Conservation (phyloP, 2,329 filamentous ascomycete genomes). For the Epichloe coenophiala region DNA sequence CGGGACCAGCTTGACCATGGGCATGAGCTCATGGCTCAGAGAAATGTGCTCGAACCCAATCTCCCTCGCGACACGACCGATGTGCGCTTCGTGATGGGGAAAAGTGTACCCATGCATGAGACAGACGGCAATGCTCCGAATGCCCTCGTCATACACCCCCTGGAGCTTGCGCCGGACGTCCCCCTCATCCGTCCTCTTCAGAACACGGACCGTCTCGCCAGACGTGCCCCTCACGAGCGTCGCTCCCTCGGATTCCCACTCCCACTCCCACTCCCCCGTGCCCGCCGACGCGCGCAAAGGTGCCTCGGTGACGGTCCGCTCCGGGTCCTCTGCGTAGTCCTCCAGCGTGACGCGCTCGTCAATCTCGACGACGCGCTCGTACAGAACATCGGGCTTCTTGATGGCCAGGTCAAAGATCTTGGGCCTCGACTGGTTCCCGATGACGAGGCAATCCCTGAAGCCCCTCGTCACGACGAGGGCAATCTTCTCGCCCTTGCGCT, state of each 20-base stretch:
- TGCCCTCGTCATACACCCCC: slow-evolving; percentile 45
- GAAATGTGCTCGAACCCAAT: slow-evolving; percentile 31
- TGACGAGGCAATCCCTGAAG: slow-evolving; percentile 58
- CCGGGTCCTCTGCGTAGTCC: slow-evolving; percentile 59
- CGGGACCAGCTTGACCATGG: slow-evolving; percentile 31
- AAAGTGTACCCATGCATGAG: slow-evolving; percentile 58
- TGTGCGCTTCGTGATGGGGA: slow-evolving; percentile 40
- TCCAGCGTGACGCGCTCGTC: slow-evolving; percentile 63
- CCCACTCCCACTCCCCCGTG: slow-evolving; percentile 16
- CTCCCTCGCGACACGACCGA: slow-evolving; percentile 21
- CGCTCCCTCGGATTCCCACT: slow-evolving; percentile 30
- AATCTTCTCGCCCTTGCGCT: slow-evolving; percentile 59
- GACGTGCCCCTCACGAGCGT: slow-evolving; percentile 53
- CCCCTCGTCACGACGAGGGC: slow-evolving; percentile 59
- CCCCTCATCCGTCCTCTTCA: slow-evolving; percentile 43
- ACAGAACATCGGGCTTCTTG: slow-evolving; percentile 52
- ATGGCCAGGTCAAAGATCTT: slow-evolving; percentile 64
- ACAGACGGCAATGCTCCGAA: slow-evolving; percentile 40
- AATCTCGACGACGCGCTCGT: slow-evolving; percentile 58
- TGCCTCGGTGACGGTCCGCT: slow-evolving; percentile 25
- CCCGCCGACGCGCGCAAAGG: slow-evolving; percentile 34
- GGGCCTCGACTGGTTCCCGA: slow-evolving; percentile 61
- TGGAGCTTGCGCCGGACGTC: slow-evolving; percentile 44
- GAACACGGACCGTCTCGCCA: slow-evolving; percentile 54
- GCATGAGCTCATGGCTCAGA: slow-evolving; percentile 22